Evolutionary conservation across 768 basidiomycete genomes (phyloP), one percentile per base, ranked within the genome.

Genomic region (Psilocybe tampanensis): DNA sequence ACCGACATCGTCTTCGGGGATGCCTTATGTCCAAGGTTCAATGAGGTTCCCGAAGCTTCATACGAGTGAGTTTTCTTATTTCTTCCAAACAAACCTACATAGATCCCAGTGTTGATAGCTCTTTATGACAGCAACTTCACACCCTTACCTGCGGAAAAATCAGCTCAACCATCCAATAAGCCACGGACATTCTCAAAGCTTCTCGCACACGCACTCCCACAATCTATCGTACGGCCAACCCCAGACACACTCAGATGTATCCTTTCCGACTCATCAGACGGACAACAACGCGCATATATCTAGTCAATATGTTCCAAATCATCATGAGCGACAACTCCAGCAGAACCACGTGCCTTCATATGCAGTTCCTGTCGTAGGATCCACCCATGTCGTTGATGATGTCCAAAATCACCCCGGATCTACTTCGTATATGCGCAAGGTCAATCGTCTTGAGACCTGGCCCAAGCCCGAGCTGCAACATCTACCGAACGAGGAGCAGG

Each of bases 71-170:
- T 57, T 21, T 21, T 22, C 9, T 29, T 43, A n/a, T 21, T 23
- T 17, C 17, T n/a, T 18, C 8, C 51, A 17, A 39, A 39, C 36
- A 39, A 39, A 39, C 36, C 36, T 39, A 5, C 13, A n/a, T 13
- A 13, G n/a, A 39, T 13, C n/a, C n/a, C 3, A 13, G n/a, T 36
- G 34, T 32, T 39, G 23, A 52, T 22, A n/a, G 32, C 22, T n/a
- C 23, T n/a, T 1, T 18, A 33, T 18, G 48, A 50, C 49, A 66
- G 65, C 66, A 18, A 47, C 60, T 17, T 64, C 65, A 15, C 68
- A 68, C 52, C 68, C 68, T 9, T 69, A 69, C 54, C 49, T 66
- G 33, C 60, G 66, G 8, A 63, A 61, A 45, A 63, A 52, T 47
- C 34, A 57, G 33, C 57, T 61, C 29, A 54, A 59, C 48, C 57